Evolutionary conservation across 352 stramenopile species (phyloP), one percentile per base, ranked within the genome.

Genomic region (Pythium apleroticum): DNA sequence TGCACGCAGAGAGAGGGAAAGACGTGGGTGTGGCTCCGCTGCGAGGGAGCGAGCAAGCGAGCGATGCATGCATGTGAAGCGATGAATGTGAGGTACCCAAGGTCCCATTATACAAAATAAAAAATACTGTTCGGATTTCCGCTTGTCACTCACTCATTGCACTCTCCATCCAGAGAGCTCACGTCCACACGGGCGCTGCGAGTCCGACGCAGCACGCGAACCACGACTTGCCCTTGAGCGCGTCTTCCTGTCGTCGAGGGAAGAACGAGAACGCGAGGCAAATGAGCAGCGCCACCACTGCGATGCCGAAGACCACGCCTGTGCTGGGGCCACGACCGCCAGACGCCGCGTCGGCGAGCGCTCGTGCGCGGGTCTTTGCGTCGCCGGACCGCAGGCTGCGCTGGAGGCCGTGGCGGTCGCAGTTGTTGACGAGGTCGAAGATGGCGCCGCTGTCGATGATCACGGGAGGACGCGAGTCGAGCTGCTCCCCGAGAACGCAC

Each of bases 351-450:
- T 43, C 35, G 35, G 35, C 35, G 11, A 43, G 35, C 4, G 35
- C 35, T 14, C 11, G 11, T n/a, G 35, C 35, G 35, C 35, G 35
- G 14, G 35, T 7, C 35, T 43, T 43, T 10, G 35, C 35, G 35
- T 43, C 35, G 35, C 35, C 35, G 5, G 9, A 4, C 35, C 35
- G 10, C 1, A 43, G 35, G n/a, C 35, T 43, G 35, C 35, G 35
- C 12, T 17, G 9, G 11, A 43, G 35, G 10, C 35, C 35, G 35
- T 33, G 14, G 50, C 24, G 50, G 24, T 57, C 50, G 50, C 50
- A 57, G 50, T 33, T 37, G 25, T 57, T 33, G 14, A 57, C 28
- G 25, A 57, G 50, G 15, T 33, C 17, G 25, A 27, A 41, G 50
- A 57, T 35, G 4, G 31, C 50, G 27, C 50, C 35, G 50, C 24